phyloP scores from a whole-genome alignment of 192 early-diverging fungal species.

The Coemansia sp. region DNA sequence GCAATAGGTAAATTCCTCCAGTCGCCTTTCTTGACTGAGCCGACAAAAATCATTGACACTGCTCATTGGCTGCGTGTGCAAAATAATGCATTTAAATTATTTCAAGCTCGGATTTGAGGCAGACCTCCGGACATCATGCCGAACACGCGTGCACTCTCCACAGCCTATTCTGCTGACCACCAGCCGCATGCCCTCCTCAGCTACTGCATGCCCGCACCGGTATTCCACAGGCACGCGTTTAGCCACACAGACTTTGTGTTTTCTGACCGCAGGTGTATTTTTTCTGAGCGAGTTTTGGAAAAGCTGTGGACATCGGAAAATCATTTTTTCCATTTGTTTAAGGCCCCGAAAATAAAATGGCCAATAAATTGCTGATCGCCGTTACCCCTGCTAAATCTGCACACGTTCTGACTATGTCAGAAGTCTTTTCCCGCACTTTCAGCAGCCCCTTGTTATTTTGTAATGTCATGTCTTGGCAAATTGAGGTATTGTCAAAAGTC shows the following conservation, averaged over 20 bases:
- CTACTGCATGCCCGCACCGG: not conserved
- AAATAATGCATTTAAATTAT: not conserved
- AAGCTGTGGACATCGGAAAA: not conserved
- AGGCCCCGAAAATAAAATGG: not conserved
- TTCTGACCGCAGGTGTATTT: not conserved
- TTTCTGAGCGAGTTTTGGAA: not conserved
- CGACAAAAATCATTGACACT: no score
- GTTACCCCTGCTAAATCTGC: not conserved
- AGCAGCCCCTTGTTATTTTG: not conserved
- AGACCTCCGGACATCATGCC: not conserved
- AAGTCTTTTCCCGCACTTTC: conserved; percentile 2
- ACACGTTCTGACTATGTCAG: not conserved
- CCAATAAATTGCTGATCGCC: not conserved
- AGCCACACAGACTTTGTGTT: not conserved
- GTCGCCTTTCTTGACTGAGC: not conserved
- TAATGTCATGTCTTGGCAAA: not conserved
- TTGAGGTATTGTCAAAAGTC: no score
- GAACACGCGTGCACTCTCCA: not conserved
- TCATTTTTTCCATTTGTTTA: not conserved
- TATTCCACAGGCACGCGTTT: not conserved
- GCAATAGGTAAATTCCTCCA: not conserved
- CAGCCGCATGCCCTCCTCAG: not conserved
- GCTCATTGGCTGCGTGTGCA: no score
- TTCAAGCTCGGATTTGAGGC: not conserved
- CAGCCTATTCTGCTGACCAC: no score